phyloP scores from a whole-genome alignment of 1,284 basidiomycete genomes.

The Albatrellus sp. region DNA sequence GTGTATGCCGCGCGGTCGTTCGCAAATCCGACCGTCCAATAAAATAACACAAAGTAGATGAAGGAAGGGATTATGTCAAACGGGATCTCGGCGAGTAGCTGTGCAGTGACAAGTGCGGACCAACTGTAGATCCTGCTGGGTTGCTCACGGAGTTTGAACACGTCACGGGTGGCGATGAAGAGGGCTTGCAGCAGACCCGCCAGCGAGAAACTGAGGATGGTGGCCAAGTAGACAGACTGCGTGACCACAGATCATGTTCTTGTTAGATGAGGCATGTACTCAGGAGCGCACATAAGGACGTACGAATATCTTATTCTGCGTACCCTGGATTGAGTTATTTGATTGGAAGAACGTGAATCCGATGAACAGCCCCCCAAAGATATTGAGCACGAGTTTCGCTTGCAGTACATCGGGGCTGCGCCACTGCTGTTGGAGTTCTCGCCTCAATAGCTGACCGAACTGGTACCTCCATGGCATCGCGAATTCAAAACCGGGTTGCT shows the following conservation, averaged over 20 bases:
- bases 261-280: background rate
- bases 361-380: conserved; percentile 47
- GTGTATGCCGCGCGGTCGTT: conserved; percentile 43
- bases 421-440: conserved; percentile 45
- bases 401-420: conserved; percentile 62
- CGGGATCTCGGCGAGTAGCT: conserved; percentile 51
- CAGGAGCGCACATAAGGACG: conserved; percentile 10
- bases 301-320: conserved; percentile 75
- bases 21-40: conserved; percentile 55
- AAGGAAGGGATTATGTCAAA: conserved; percentile 52
- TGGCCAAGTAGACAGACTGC: conserved; percentile 14
- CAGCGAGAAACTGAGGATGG: conserved; percentile 3
- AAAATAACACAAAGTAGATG: conserved; percentile 57
- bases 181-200: conserved; percentile 28
- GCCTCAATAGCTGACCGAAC: conserved; percentile 29
- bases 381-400: conserved; percentile 55
- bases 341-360: conserved; percentile 63
- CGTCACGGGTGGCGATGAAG: conserved; percentile 35
- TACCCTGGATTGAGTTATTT: conserved; percentile 52
- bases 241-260: background rate
- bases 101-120: conserved; percentile 57
- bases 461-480: conserved; percentile 36
- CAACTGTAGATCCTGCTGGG: conserved; percentile 76
- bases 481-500: too few relatives aligned
- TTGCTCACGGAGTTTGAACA: conserved; percentile 56